Evolutionary conservation across 2,329 filamentous ascomycete genomes (phyloP), one percentile per base, ranked within the genome.

Genomic region (Cercospora zeina): DNA sequence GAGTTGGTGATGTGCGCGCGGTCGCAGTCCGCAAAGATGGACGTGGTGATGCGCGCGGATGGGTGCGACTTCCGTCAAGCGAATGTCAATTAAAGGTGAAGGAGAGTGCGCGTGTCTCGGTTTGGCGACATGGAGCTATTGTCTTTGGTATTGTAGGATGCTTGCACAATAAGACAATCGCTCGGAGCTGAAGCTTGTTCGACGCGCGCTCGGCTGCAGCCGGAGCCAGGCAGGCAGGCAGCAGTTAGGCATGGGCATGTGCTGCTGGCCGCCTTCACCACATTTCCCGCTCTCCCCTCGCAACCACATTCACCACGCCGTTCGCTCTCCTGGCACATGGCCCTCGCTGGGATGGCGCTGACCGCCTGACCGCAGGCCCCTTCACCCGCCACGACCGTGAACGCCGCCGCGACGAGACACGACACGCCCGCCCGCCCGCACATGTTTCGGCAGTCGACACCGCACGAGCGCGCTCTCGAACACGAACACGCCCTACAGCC

Each of bases 121-220:
- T 19, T n/a, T 24, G 39, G 19, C 39, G 39, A n/a, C n/a, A n/a
- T n/a, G n/a, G n/a, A 16, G 19, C 39, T 45, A 14, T 45, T 45
- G 47, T 51, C 47, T 30, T 51, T 30, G 47, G 24, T 30, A 16
- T 51, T 51, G 47, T 31, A 51, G n/a, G 47, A 51, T 51, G 47
- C 47, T 51, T 51, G 47, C 47, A 51, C 47, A 51, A 31, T 31
- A 51, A 51, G 47, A 51, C 47, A 51, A 51, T 51, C 47, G 47
- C 36, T 39, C 47, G 30, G 47, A 51, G 47, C 47, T 51, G 47
- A 31, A 51, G 47, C 47, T 51, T 51, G 47, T 33, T 30, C 24
- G 24, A 51, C 24, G 13, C 47, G 13, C 13, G 24, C 47, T n/a
- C 49, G 27, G 49, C 27, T 14, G 14, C 49, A 33, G 31, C 49